Evolutionary conservation across 176 grass and related monocot species (phyloP), one percentile per base, ranked within the genome.

Genomic region (Cenchrus purpureus): DNA sequence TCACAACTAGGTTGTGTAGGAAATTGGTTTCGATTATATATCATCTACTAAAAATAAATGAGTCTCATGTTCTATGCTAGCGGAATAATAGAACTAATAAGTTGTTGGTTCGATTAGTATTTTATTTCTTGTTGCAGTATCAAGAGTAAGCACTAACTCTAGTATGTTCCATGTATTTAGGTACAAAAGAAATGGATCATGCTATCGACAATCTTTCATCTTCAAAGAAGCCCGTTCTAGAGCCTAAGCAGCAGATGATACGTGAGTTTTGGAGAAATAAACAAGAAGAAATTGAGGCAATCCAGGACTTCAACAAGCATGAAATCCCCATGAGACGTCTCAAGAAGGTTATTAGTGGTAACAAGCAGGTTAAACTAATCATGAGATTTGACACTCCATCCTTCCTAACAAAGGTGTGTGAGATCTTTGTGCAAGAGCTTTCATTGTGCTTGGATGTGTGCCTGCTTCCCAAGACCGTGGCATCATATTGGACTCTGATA

Each of bases 391-490:
- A 74, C 11, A 52, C 45, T 0, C 70, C 58, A 7, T 10, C 45
- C 4, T 74, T 74, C 70, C 2, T 83, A 1, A 10, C 81, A 10
- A 83, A 83, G 70, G 57, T 29, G 52, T 83, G 81, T 63, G 70
- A 83, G 57, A 49, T 83, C 3, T 83, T 83, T 7, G 70, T 74
- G 16, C 57, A 83, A 19, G 70, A 83, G 34, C 44, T 83, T 19
- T 4, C 58, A 61, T 37, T 83, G 10, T 19, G 44, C 57, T 15
- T 83, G 81, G 81, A 53, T 51, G 45, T 52, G 70, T 32, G 58
- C 81, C 1, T 0, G 22, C n/a, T 20, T 64, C 58, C 31, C 69
- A 83, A 6, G 8, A 64, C 0, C 55, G 57, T 42, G 25, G 7
- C 12, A 74, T 53, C 81, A 65, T 83, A 51, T 4, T 74, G 22